Conservation (phyloP, 1,284 basidiomycete species). For the Moesziomyces sp. region DNA sequence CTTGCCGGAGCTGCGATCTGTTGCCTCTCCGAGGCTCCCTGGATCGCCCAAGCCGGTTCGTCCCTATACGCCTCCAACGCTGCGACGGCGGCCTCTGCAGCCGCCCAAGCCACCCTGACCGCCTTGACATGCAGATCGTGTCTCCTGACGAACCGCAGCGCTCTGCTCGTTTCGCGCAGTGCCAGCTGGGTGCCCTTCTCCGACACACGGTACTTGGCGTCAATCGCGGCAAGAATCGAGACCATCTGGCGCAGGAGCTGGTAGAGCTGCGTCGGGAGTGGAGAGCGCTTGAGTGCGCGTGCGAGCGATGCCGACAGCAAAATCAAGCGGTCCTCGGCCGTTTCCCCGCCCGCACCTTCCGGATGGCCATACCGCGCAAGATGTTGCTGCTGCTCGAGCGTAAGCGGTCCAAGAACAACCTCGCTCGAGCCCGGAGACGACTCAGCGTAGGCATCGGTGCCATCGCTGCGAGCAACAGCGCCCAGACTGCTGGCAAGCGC, state of each 20-base stretch:
- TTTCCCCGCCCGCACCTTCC: background rate
- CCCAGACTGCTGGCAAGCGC: conserved; percentile 45
- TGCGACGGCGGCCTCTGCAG: conserved; percentile 48
- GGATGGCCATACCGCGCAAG: conserved; percentile 12
- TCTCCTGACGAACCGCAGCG: conserved; percentile 39
- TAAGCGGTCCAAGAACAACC: conserved; percentile 4
- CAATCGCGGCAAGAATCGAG: conserved; percentile 31
- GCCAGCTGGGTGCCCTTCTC: conserved; percentile 47
- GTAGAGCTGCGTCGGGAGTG: conserved; percentile 44
- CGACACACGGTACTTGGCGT: conserved; percentile 27
- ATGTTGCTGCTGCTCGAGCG: conserved; percentile 18
- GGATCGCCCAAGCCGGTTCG: conserved; percentile 28
- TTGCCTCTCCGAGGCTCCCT: background rate
- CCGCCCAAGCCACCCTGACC: conserved; percentile 43
- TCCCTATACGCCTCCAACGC: conserved; percentile 54
- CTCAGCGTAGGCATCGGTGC: background rate
- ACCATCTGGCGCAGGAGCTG: conserved; percentile 33
- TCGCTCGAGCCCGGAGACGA: background rate
- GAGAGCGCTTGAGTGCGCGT: conserved; percentile 46
- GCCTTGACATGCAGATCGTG: conserved; percentile 54
- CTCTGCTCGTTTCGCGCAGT: conserved; percentile 36
- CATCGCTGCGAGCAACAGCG: conserved; percentile 23
- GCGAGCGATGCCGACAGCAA: conserved; percentile 47
- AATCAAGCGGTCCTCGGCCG: conserved; percentile 49
- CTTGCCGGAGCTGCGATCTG: too few relatives aligned